Percentiles rank a stretch among this genome's conserved stretches.
phyloP scores from a whole-genome alignment of 2,329 filamentous ascomycete species.

The Sphaerulina vaccinii region DNA sequence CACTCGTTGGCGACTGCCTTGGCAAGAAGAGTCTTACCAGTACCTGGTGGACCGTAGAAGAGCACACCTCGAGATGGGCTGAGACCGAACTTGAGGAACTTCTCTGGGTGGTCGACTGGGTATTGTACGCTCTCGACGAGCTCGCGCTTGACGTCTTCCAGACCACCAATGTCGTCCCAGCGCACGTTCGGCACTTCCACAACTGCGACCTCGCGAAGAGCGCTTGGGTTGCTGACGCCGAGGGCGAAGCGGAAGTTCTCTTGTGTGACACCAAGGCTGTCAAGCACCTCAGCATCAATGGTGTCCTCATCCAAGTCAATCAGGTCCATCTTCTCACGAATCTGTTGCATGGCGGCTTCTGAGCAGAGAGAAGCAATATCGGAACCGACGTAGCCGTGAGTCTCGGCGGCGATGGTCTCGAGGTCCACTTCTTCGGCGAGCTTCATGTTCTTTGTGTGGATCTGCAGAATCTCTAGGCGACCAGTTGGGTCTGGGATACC shows the following conservation, averaged over 20 bases:
- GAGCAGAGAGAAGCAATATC: conserved; percentile 98
- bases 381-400: conserved; percentile 97
- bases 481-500: conserved; percentile 97
- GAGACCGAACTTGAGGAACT: conserved; percentile 99
- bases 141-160: conserved; percentile 98
- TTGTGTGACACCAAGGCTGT: conserved; percentile 98
- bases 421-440: conserved; percentile 94
- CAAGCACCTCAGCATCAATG: conserved; percentile 96
- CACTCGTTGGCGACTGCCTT: conserved; percentile 99
- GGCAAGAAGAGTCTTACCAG: conserved; percentile 99
- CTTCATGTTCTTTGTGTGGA: conserved; percentile 99
- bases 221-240: conserved; percentile 96
- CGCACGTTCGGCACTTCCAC: conserved; percentile 99
- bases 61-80: conserved; percentile 97
- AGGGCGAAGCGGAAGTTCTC: conserved; percentile 99
- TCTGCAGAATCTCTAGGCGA: conserved; percentile 97
- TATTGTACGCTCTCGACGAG: conserved; percentile 99
- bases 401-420: conserved; percentile 94
- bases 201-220: conserved; percentile 95
- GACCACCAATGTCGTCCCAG: conserved; percentile 99
- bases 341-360: conserved; percentile 99
- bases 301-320: conserved; percentile 99
- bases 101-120: conserved; percentile 98
- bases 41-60: conserved; percentile 98
- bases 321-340: conserved; percentile 99